A percentile compares a stretch with the other conserved stretches of the same genome.
These are phyloP conservation scores for Hanseniaspora meyeri DNA, from an alignment of 805 yeast genomes.

Conservation along the genomic window DNA sequence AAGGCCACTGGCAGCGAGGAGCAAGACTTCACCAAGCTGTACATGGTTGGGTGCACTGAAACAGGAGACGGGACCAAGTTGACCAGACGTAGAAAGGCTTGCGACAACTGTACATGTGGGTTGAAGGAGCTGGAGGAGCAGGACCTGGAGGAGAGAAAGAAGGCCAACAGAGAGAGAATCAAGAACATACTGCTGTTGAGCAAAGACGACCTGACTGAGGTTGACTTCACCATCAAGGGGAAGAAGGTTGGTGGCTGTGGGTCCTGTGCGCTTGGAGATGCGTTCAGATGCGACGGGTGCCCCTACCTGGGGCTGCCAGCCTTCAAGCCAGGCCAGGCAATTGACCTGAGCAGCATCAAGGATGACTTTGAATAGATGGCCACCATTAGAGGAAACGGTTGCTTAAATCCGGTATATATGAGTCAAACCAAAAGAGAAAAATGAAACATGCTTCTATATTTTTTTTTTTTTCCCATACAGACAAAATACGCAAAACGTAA, in stretches of 20 bases:
- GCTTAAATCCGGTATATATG: background rate
- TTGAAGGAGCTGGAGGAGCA: slow-evolving; percentile 74
- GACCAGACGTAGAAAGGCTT: slow-evolving; percentile 56
- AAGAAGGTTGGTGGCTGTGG: slow-evolving; percentile 92
- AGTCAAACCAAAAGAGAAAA: no score
- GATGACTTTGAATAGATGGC: slow-evolving; percentile 48
- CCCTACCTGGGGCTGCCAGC: slow-evolving; percentile 96
- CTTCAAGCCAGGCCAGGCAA: slow-evolving; percentile 90
- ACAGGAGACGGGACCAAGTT: slow-evolving; percentile 24
- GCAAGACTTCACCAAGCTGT: slow-evolving; percentile 6
- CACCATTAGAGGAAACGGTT: background rate
- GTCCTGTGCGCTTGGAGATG: slow-evolving; percentile 93
- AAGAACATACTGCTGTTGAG: slow-evolving; percentile 38
- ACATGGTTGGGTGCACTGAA: slow-evolving; percentile 19
- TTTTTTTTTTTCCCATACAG: no score
- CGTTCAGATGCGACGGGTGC: slow-evolving; percentile 96
- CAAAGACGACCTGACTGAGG: slow-evolving; percentile 67
- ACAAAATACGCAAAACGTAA: no score
- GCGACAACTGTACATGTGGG: slow-evolving; percentile 98
- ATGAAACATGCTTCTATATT: no score
- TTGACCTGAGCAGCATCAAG: slow-evolving; percentile 60
- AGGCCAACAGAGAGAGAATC: slow-evolving; percentile 33
- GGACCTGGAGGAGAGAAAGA: slow-evolving; percentile 31
- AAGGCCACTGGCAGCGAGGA: slow-evolving; percentile 17
- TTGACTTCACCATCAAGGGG: slow-evolving; percentile 93